Evolutionary conservation across 768 basidiomycete genomes (phyloP).

Genomic region (Pisolithus tinctorius): DNA sequence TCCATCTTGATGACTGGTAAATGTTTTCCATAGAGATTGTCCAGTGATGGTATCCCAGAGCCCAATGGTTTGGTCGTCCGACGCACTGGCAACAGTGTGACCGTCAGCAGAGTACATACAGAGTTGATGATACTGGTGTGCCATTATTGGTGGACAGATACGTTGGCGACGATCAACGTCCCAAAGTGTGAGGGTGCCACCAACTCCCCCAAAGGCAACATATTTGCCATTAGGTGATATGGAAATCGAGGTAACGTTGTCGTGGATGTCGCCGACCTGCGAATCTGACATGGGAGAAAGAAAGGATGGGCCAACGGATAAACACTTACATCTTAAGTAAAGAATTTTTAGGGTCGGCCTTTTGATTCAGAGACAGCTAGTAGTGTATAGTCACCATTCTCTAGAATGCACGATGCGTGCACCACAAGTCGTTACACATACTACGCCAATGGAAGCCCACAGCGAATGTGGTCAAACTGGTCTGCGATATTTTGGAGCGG

Average conservation of each 20-base stretch:
- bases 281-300: neutral
- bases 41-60: constrained; percentile 8
- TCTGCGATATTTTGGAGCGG: too few species aligned
- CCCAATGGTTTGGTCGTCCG: constrained; percentile 5
- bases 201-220: constrained; percentile 1
- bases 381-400: too few species aligned
- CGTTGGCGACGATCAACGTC: neutral
- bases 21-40: neutral
- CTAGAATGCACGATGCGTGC: too few species aligned
- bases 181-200: constrained; percentile 1
- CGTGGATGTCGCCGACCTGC: neutral
- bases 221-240: constrained; percentile 1
- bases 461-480: too few species aligned
- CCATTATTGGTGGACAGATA: neutral
- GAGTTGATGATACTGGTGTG: constrained; percentile 13
- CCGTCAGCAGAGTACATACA: constrained; percentile 4
- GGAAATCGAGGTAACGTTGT: neutral
- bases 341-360: too few species aligned
- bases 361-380: too few species aligned
- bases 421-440: too few species aligned
- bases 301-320: too few species aligned
- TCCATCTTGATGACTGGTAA: neutral
- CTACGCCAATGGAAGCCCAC: too few species aligned
- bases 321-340: too few species aligned
- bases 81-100: constrained; percentile 1